These are phyloP conservation scores for Aspergillus melleus DNA, from an alignment of 2,329 filamentous ascomycete species.

Conservation along the genomic window DNA sequence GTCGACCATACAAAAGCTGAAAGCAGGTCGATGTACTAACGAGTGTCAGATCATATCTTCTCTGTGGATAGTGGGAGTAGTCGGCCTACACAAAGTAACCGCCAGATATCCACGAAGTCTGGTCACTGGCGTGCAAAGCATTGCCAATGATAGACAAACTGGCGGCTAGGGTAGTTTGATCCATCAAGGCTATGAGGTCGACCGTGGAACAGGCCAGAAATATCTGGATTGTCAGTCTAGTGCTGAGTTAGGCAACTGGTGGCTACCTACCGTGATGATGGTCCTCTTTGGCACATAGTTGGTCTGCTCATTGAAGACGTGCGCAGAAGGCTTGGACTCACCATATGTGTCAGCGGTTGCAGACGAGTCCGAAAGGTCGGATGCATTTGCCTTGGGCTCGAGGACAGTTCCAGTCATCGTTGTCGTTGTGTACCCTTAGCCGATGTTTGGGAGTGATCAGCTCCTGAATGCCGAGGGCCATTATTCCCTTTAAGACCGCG, in stretches of 20 bases:
- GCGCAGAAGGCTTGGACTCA: conserved; percentile 9
- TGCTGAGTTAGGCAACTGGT: background rate
- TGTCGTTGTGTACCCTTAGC: background rate
- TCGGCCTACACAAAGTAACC: conserved; percentile 62
- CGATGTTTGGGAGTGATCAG: background rate
- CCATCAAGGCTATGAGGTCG: conserved; percentile 57
- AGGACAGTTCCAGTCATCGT: conserved; percentile 2
- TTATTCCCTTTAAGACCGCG: background rate
- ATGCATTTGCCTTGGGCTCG: conserved; percentile 3
- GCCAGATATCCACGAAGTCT: conserved; percentile 57
- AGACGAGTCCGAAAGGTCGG: conserved; percentile 3
- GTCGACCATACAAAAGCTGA: conserved; percentile 62
- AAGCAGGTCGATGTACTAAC: conserved; percentile 66
- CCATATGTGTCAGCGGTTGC: background rate
- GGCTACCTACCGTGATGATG: conserved; percentile 51
- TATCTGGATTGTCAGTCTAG: conserved; percentile 43
- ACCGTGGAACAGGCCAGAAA: conserved; percentile 59
- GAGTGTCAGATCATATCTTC: conserved; percentile 54
- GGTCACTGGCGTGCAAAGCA: conserved; percentile 49
- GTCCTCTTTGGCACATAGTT: conserved; percentile 55
- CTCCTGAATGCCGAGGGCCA: background rate
- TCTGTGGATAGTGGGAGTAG: conserved; percentile 60
- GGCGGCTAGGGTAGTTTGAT: conserved; percentile 58
- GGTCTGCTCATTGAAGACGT: conserved; percentile 55
- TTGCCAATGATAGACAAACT: conserved; percentile 58